Percentiles rank a stretch among this genome's conserved stretches.
Conservation (phyloP, 164 flowering plant species). For the Chimonanthus salicifolius region DNA sequence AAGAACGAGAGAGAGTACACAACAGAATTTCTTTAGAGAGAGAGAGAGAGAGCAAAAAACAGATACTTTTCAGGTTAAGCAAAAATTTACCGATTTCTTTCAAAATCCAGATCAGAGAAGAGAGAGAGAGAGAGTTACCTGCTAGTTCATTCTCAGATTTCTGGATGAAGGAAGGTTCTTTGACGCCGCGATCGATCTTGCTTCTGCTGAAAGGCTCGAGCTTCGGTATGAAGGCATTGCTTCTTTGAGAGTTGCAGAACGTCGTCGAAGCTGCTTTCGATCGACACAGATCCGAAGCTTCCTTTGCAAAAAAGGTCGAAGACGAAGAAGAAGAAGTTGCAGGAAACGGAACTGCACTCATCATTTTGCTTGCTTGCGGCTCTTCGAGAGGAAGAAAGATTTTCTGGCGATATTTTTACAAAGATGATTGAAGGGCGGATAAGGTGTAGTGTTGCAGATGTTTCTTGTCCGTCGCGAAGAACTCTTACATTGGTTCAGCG, state of each 20-base stretch:
- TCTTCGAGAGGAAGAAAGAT: not conserved
- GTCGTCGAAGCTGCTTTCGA: conserved; percentile 12
- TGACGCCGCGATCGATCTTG: conserved; percentile 51
- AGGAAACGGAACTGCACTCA: conserved; percentile 17
- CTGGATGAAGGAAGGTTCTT: conserved; percentile 67
- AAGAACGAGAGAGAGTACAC: too few species aligned
- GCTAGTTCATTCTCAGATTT: conserved; percentile 57
- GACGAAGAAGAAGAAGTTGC: conserved; percentile 24
- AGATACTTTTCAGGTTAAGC: too few species aligned
- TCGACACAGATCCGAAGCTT: conserved; percentile 20
- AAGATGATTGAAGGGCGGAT: not conserved
- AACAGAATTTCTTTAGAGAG: too few species aligned
- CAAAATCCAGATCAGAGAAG: too few species aligned
- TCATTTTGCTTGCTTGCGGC: not conserved
- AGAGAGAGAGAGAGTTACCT: conserved; percentile 25
- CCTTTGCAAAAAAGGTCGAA: conserved; percentile 9
- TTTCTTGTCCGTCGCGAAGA: not conserved
- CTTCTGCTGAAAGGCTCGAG: conserved; percentile 74
- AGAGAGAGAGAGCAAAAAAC: too few species aligned
- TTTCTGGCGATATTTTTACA: not conserved
- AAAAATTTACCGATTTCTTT: too few species aligned
- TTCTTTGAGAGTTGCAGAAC: conserved; percentile 43
- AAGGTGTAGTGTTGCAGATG: not conserved
- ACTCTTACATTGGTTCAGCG: not conserved
- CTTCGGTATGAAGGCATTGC: conserved; percentile 50